Conservation (phyloP, 1,139 yeast genomes). For the Sugiyamaella sp. region DNA sequence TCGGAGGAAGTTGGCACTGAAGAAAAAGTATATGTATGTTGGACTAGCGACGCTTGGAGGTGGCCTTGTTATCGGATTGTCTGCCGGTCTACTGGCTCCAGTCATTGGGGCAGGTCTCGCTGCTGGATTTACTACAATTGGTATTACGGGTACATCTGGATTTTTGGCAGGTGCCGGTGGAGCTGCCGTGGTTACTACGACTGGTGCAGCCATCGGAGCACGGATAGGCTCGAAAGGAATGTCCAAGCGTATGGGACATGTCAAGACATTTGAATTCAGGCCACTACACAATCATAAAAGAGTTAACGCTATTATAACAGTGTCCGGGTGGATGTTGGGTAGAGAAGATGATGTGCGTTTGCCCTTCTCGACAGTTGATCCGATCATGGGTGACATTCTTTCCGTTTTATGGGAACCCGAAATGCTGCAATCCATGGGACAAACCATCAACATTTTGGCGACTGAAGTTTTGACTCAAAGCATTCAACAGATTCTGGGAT, state of each 20-base stretch:
- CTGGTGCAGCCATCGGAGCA: slow-evolving; percentile 92
- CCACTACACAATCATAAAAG: slow-evolving; percentile 92
- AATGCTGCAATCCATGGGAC: slow-evolving; percentile 94
- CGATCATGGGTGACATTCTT: slow-evolving; percentile 94
- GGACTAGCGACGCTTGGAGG: slow-evolving; percentile 99
- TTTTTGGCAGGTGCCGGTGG: slow-evolving; percentile 98
- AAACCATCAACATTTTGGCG: slow-evolving; percentile 89
- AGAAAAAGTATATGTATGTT: slow-evolving; percentile 77
- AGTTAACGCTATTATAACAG: slow-evolving; percentile 84
- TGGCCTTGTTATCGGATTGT: slow-evolving; percentile 86
- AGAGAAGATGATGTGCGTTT: slow-evolving; percentile 92
- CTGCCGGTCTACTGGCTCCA: slow-evolving; percentile 95
- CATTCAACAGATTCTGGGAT: slow-evolving; percentile 92
- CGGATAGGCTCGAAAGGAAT: slow-evolving; percentile 86
- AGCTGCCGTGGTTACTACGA: slow-evolving; percentile 88
- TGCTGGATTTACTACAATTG: slow-evolving; percentile 94
- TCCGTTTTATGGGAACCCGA: slow-evolving; percentile 98
- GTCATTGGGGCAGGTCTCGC: slow-evolving; percentile 98
- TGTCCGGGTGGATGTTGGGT: slow-evolving; percentile 98
- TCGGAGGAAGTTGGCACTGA: slow-evolving; percentile 65
- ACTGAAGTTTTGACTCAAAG: slow-evolving; percentile 92
- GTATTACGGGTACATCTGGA: slow-evolving; percentile 88
- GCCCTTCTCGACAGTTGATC: slow-evolving; percentile 96
- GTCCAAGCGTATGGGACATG: slow-evolving; percentile 85
- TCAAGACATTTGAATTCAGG: slow-evolving; percentile 87